phyloP scores from a whole-genome alignment of 1,284 basidiomycete genomes.

The Ceratobasidium sp. region DNA sequence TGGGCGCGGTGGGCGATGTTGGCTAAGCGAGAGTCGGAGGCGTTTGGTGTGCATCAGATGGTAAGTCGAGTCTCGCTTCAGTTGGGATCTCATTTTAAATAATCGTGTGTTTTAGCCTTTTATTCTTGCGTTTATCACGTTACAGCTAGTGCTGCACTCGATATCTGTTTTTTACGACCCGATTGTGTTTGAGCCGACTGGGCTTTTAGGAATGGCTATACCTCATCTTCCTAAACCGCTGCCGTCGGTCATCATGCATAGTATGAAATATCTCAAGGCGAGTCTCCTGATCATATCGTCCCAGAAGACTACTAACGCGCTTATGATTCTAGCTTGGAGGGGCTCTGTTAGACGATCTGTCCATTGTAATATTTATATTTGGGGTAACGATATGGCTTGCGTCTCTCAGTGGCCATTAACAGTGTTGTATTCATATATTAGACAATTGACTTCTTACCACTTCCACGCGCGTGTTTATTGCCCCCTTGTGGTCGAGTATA shows the following conservation, averaged over 20 bases:
- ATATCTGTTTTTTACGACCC: slow-evolving; percentile 75
- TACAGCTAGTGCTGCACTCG: slow-evolving; percentile 77
- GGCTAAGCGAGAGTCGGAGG: slow-evolving; percentile 55
- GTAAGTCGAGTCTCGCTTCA: slow-evolving; percentile 60
- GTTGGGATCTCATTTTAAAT: not conserved
- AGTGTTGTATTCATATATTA: slow-evolving; percentile 20
- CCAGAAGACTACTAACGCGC: not conserved
- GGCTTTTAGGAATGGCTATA: slow-evolving; percentile 38
- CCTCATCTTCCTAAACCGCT: slow-evolving; percentile 71
- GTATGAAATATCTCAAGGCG: slow-evolving; percentile 75
- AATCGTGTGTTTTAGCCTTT: slow-evolving; percentile 69
- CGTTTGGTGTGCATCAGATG: slow-evolving; percentile 67
- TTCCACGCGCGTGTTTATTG: not conserved
- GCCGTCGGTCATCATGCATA: slow-evolving; percentile 70
- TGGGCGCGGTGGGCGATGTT: slow-evolving; percentile 74
- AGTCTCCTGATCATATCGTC: slow-evolving; percentile 52
- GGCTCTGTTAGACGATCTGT: slow-evolving; percentile 30
- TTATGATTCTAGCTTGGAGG: slow-evolving; percentile 27
- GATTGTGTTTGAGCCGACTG: slow-evolving; percentile 58
- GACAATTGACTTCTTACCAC: slow-evolving; percentile 13
- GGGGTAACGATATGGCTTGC: slow-evolving; percentile 30
- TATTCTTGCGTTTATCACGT: slow-evolving; percentile 80
- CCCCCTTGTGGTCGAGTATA: not conserved
- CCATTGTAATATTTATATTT: slow-evolving; percentile 43
- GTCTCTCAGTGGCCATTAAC: slow-evolving; percentile 15